Conservation (phyloP, 177 flowering plant genomes). For the Vitis hybrid region DNA sequence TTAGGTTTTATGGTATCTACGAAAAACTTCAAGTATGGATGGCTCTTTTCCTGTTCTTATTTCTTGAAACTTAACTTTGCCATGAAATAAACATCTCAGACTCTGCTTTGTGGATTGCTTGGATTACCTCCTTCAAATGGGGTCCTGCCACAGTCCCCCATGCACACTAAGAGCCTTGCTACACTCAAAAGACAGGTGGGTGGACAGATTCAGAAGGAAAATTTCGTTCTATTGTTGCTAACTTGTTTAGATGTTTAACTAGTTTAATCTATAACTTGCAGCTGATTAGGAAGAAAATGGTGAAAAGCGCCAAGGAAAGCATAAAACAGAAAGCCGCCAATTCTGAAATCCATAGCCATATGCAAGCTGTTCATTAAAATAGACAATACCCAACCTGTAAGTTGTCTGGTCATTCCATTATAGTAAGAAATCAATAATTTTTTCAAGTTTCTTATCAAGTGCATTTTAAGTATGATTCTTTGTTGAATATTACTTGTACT, state of each 20-base stretch:
- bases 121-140: constrained; percentile 69
- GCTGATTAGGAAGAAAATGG: constrained; percentile 77
- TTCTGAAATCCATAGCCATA: constrained; percentile 68
- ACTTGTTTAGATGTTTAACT: background rate
- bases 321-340: constrained; percentile 54
- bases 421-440: background rate
- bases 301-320: constrained; percentile 68
- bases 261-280: constrained; percentile 16
- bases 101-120: constrained; percentile 54
- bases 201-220: background rate
- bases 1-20: constrained; percentile 19
- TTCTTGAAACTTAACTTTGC: background rate
- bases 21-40: background rate
- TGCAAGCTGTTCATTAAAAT: constrained; percentile 78
- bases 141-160: constrained; percentile 70
- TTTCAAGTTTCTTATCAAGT: too few species aligned
- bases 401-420: constrained; percentile 12
- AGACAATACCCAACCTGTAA: constrained; percentile 52
- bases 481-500: too few species aligned
- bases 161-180: constrained; percentile 74
- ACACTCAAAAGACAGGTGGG: constrained; percentile 54
- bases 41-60: background rate
- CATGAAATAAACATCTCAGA: constrained; percentile 23
- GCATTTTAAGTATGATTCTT: too few species aligned
- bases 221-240: background rate